Conservation (phyloP, 257 asterid genomes). For the Lavandula angustifolia region DNA sequence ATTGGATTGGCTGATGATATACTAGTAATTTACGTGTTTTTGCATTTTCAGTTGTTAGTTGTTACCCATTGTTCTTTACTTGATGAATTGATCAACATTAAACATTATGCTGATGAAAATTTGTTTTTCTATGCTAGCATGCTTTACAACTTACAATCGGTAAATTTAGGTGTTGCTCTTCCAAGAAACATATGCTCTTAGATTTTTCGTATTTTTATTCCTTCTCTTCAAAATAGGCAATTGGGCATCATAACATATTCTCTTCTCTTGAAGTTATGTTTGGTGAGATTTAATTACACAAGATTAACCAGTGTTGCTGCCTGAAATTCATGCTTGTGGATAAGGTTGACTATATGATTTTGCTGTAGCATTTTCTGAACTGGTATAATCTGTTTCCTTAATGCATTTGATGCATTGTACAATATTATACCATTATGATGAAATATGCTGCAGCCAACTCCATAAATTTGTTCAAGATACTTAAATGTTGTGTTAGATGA, state of each 20-base stretch:
- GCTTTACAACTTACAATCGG: not conserved
- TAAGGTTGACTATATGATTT: too few species aligned
- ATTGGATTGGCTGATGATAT: constrained; percentile 19
- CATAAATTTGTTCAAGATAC: constrained; percentile 23
- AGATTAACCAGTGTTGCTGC: too few species aligned
- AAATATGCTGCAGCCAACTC: constrained; percentile 9
- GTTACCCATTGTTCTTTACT: not conserved
- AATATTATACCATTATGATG: not conserved
- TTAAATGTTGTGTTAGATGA: constrained; percentile 6
- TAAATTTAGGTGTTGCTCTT: constrained; percentile 9
- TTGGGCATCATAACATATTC: too few species aligned
- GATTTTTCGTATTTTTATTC: too few species aligned
- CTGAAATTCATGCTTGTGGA: too few species aligned
- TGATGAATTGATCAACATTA: not conserved
- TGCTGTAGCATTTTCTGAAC: too few species aligned
- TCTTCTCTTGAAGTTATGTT: too few species aligned
- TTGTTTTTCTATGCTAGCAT: not conserved
- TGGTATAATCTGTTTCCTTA: not conserved
- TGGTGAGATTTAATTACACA: too few species aligned
- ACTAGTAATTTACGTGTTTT: constrained; percentile 5
- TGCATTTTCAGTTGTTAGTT: not conserved
- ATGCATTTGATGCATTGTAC: constrained; percentile 4
- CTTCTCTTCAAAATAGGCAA: too few species aligned
- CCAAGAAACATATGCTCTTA: not conserved
- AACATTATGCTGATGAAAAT: not conserved